Conservation (phyloP, 139 green algal genomes). For the Chlamydomonas sp. region DNA sequence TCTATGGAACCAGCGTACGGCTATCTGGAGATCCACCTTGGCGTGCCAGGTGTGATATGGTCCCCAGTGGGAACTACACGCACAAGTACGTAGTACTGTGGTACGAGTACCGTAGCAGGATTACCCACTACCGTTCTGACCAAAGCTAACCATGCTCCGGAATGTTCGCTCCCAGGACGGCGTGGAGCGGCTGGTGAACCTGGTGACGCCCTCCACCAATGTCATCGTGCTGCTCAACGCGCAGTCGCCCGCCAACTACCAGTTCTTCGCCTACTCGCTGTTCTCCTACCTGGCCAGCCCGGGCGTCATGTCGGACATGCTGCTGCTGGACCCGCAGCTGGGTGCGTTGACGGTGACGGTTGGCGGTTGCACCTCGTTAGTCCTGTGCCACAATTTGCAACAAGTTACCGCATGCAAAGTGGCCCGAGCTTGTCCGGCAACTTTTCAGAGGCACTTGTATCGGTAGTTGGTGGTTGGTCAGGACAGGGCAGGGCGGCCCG, state of each 20-base stretch:
- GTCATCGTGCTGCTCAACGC: constrained; percentile 20
- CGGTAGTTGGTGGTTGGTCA: no score
- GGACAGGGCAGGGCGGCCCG: no score
- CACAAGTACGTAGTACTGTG: not conserved
- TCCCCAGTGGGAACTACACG: not conserved
- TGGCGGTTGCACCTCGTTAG: no score
- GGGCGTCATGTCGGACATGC: not conserved
- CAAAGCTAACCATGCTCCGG: no score
- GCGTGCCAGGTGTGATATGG: no score
- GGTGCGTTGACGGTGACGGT: not conserved
- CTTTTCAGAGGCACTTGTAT: no score
- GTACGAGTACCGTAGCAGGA: not conserved
- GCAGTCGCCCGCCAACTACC: constrained; percentile 12
- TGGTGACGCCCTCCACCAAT: not conserved
- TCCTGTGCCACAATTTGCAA: no score
- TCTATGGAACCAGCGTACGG: no score
- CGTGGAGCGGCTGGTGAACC: constrained; percentile 6
- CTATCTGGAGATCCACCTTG: no score
- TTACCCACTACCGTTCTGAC: no score
- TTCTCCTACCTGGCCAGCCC: constrained; percentile 26
- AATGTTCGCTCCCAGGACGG: not conserved
- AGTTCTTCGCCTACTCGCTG: constrained; percentile 34
- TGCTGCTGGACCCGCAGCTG: constrained; percentile 12
- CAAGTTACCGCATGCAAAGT: no score
- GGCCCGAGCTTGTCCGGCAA: no score